These are phyloP conservation scores for Fusarium sp. DNA, from an alignment of 2,329 filamentous ascomycete species.

Conservation along the genomic window DNA sequence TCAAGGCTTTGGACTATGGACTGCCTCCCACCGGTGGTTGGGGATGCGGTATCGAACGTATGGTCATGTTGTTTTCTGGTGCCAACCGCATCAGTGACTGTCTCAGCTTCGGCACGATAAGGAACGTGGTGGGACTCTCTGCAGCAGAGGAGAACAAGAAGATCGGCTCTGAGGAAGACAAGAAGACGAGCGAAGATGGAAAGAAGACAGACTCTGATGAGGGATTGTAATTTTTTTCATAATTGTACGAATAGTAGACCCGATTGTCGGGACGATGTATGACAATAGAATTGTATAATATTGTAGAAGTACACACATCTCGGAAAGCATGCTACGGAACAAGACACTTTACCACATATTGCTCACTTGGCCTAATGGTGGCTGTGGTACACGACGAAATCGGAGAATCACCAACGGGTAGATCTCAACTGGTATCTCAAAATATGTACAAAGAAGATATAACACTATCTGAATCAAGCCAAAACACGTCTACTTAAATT, in stretches of 20 bases:
- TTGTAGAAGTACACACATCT: conserved; percentile 32
- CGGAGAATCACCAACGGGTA: background rate
- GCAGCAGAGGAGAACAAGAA: conserved; percentile 48
- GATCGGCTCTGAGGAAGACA: conserved; percentile 8
- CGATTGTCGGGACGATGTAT: conserved; percentile 32
- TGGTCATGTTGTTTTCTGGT: conserved; percentile 91
- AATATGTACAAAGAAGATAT: conserved; percentile 30
- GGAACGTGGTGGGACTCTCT: conserved; percentile 70
- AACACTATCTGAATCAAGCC: background rate
- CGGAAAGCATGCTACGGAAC: conserved; percentile 20
- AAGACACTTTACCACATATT: background rate
- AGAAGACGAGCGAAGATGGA: conserved; percentile 38
- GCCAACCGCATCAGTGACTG: conserved; percentile 85
- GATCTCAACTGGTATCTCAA: conserved; percentile 15
- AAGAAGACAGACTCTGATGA: conserved; percentile 29
- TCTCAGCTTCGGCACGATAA: conserved; percentile 86
- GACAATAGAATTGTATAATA: conserved; percentile 43
- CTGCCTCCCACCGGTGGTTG: conserved; percentile 96
- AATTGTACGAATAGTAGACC: conserved; percentile 16
- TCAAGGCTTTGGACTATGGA: conserved; percentile 86
- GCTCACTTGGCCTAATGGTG: background rate
- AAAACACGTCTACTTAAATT: background rate
- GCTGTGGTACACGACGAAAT: background rate
- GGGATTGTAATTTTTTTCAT: conserved; percentile 6
- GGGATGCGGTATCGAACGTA: conserved; percentile 91